These are phyloP conservation scores for Hansenula lynferdii DNA, from an alignment of 1,139 yeast genomes.

Conservation along the genomic window DNA sequence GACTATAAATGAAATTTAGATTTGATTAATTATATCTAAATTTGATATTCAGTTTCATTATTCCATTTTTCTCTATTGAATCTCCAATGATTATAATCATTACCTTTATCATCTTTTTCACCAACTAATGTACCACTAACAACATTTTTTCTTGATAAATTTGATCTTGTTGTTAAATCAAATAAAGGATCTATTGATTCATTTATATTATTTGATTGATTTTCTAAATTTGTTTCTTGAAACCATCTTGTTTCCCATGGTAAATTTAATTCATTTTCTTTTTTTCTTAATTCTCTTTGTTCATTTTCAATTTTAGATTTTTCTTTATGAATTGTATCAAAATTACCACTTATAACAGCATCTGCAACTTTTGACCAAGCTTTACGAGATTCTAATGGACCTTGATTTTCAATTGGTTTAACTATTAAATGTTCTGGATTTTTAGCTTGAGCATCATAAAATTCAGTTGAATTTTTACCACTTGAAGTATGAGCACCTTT, in stretches of 20 bases:
- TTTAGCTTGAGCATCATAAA: slow-evolving; percentile 61
- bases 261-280: slow-evolving; percentile 57
- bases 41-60: slow-evolving; percentile 50
- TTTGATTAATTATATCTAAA: slow-evolving; percentile 5
- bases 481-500: slow-evolving; percentile 22
- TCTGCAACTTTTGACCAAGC: slow-evolving; percentile 89
- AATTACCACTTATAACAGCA: slow-evolving; percentile 75
- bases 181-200: slow-evolving; percentile 40
- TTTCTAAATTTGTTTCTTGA: slow-evolving; percentile 44
- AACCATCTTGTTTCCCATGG: slow-evolving; percentile 83
- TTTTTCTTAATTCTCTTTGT: slow-evolving; percentile 75
- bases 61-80: slow-evolving; percentile 50
- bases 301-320: slow-evolving; percentile 75
- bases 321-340: slow-evolving; percentile 65
- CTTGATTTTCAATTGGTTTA: slow-evolving; percentile 74
- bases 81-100: slow-evolving; percentile 65
- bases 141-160: slow-evolving; percentile 55
- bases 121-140: slow-evolving; percentile 60
- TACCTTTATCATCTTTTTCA: slow-evolving; percentile 42
- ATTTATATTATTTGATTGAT: slow-evolving; percentile 15
- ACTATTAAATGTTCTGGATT: slow-evolving; percentile 57
- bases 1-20: neutral
- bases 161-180: slow-evolving; percentile 47
- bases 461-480: slow-evolving; percentile 38
- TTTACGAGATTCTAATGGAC: slow-evolving; percentile 68